Evolutionary conservation across 2,329 filamentous ascomycete genomes (phyloP).

Genomic region (Paecilomyces niveus): DNA sequence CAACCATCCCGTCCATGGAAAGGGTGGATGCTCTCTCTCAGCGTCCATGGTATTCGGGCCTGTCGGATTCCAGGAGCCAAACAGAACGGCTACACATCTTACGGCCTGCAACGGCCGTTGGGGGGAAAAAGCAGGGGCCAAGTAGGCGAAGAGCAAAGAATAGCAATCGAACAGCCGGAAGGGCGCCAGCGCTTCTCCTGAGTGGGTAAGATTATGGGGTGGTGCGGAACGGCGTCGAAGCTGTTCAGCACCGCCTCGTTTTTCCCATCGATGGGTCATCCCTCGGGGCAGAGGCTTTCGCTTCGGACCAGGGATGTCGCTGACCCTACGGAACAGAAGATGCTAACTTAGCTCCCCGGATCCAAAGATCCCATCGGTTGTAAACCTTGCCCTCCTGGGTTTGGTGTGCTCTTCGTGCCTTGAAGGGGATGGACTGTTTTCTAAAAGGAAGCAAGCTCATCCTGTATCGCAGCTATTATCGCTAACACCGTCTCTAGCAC

Average conservation of each 20-base stretch:
- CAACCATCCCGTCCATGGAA: neutral
- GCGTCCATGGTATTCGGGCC: neutral
- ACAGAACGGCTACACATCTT: neutral
- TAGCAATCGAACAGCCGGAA: neutral
- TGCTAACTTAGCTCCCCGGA: neutral
- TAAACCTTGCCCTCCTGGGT: neutral
- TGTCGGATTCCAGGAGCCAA: neutral
- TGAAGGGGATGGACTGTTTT: neutral
- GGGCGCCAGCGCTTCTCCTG: neutral
- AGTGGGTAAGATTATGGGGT: neutral
- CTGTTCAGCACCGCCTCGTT: neutral
- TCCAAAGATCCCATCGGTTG: neutral
- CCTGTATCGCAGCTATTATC: neutral
- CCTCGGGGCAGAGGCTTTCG: neutral
- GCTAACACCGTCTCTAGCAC: neutral
- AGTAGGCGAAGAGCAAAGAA: neutral
- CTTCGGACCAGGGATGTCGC: neutral
- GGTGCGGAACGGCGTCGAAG: neutral
- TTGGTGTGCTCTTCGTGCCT: neutral
- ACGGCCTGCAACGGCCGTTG: neutral
- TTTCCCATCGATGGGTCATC: neutral
- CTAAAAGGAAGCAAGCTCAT: neutral
- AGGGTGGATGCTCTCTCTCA: neutral
- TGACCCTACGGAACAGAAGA: neutral
- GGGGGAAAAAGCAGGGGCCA: neutral